Evolutionary conservation across 495 filamentous ascomycete genomes (phyloP).

Genomic region (Viridothelium virens): DNA sequence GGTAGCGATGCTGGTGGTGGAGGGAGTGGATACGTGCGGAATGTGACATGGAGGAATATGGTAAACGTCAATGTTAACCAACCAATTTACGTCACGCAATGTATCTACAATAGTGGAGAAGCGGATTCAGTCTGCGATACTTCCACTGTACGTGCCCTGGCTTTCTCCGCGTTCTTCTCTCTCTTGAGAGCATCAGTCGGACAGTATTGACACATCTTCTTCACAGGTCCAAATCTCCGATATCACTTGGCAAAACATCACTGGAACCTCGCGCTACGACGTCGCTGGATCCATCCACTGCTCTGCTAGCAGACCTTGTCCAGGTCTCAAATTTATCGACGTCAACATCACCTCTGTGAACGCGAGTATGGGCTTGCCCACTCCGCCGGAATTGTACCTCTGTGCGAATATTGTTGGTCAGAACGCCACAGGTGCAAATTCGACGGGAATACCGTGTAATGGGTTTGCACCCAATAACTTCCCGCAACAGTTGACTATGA

Average conservation of each 20-base stretch:
- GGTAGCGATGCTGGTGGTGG: conserved; percentile 38
- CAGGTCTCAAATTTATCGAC: conserved; percentile 42
- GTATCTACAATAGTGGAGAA: conserved; percentile 43
- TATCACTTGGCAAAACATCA: conserved; percentile 51
- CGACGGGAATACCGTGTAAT: conserved; percentile 18
- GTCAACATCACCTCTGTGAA: conserved; percentile 40
- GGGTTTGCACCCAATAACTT: conserved; percentile 19
- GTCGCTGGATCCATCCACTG: conserved; percentile 50
- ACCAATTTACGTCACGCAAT: conserved; percentile 52
- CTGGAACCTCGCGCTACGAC: conserved; percentile 48
- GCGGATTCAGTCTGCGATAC: conserved; percentile 41
- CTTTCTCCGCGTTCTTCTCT: conserved; percentile 9
- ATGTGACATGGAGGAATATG: conserved; percentile 42
- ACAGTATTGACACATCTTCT: neutral
- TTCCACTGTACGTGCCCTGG: conserved; percentile 41
- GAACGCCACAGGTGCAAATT: conserved; percentile 17
- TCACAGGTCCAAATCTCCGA: conserved; percentile 24
- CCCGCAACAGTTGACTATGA: conserved; percentile 14
- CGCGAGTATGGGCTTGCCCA: conserved; percentile 16
- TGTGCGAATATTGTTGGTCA: conserved; percentile 22
- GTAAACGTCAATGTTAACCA: conserved; percentile 48
- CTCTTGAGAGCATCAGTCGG: neutral
- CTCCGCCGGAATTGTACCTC: neutral
- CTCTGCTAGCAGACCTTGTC: conserved; percentile 41
- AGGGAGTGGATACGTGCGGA: conserved; percentile 22